Conservation (phyloP, 176 grass and related monocot species). For the Phoenix dactylifera region DNA sequence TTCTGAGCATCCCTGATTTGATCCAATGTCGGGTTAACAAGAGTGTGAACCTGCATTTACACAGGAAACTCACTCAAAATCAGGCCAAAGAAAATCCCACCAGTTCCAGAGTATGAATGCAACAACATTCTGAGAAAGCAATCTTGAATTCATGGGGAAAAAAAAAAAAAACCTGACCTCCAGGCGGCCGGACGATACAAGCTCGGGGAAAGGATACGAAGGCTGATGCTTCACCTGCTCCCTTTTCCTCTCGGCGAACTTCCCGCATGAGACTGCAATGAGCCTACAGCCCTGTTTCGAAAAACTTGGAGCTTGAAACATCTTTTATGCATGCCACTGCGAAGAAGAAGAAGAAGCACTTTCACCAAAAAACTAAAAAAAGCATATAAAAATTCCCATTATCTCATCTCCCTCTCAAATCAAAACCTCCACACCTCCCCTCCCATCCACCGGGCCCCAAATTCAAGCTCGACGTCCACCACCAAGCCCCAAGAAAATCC, state of each 20-base stretch:
- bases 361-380: too few relatives aligned
- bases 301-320: slow-evolving; percentile 32
- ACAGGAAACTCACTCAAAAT: too few relatives aligned
- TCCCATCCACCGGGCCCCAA: slow-evolving; percentile 7
- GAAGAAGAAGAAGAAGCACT: background rate
- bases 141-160: background rate
- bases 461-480: slow-evolving; percentile 2
- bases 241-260: slow-evolving; percentile 16
- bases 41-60: slow-evolving; percentile 47
- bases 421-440: too few relatives aligned
- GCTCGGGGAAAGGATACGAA: slow-evolving; percentile 43
- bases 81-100: too few relatives aligned
- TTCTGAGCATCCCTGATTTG: slow-evolving; percentile 37
- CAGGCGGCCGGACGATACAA: slow-evolving; percentile 35
- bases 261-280: slow-evolving; percentile 44
- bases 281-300: slow-evolving; percentile 21
- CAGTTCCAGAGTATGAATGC: too few relatives aligned
- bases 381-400: background rate
- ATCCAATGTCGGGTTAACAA: slow-evolving; percentile 52
- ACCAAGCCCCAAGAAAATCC: slow-evolving; percentile 7
- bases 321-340: slow-evolving; percentile 5
- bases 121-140: too few relatives aligned
- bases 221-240: slow-evolving; percentile 14
- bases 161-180: slow-evolving; percentile 25
- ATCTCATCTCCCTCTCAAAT: slow-evolving; percentile 1